Evolutionary conservation across 306 rosid species (phyloP).

Genomic region (Citrullus mucosospermus): DNA sequence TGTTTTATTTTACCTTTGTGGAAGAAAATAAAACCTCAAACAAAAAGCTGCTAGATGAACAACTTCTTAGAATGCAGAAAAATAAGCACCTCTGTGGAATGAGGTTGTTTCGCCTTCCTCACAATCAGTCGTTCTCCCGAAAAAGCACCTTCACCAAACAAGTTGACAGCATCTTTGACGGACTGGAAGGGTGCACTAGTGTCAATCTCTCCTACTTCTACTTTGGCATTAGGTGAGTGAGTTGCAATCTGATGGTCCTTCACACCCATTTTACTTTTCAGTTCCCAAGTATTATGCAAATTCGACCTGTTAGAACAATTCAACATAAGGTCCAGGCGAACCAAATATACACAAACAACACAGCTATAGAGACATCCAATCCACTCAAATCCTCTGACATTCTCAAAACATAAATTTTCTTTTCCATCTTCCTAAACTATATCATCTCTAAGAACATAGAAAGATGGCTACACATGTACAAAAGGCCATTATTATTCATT

Average conservation of each 20-base stretch:
- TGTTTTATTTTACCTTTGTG: neutral
- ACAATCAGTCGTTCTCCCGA: constrained; percentile 62
- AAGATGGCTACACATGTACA: neutral
- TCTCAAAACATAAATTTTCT: neutral
- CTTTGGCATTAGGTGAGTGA: constrained; percentile 53
- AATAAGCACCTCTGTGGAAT: constrained; percentile 70
- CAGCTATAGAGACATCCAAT: neutral
- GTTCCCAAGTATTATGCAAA: neutral
- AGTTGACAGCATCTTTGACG: constrained; percentile 87
- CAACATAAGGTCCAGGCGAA: neutral
- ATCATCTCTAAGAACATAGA: neutral
- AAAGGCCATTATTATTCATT: neutral
- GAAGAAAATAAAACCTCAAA: neutral
- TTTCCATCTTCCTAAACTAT: neutral
- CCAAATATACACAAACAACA: neutral
- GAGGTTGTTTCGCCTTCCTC: constrained; percentile 65
- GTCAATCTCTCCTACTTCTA: constrained; percentile 93
- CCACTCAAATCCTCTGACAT: neutral
- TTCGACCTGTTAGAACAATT: constrained; percentile 16
- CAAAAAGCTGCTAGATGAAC: neutral
- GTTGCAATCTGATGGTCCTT: constrained; percentile 38
- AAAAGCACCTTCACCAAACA: constrained; percentile 88
- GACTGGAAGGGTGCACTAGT: constrained; percentile 97
- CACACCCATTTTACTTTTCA: constrained; percentile 50
- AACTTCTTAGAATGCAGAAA: neutral